These are phyloP conservation scores for Boletellus ananas DNA, from an alignment of 768 basidiomycete genomes.

Conservation along the genomic window DNA sequence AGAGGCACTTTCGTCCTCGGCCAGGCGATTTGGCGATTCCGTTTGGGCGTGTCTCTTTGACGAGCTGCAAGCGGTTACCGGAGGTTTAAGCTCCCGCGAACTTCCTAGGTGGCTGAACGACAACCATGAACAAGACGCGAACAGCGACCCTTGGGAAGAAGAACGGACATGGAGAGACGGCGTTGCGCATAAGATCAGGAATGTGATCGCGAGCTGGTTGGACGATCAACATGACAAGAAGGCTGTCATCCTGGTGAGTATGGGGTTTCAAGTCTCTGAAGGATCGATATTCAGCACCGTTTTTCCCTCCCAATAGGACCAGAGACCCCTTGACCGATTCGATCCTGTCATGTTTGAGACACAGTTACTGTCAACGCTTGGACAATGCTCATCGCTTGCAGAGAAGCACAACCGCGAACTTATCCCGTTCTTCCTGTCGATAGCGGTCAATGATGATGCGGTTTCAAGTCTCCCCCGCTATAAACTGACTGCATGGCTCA, in stretches of 20 bases:
- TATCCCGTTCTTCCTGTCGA: slow-evolving; percentile 73
- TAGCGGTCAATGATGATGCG: slow-evolving; percentile 32
- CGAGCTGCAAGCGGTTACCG: slow-evolving; percentile 46
- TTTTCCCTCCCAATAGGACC: slow-evolving; percentile 29
- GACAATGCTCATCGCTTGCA: slow-evolving; percentile 64
- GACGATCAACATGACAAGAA: slow-evolving; percentile 26
- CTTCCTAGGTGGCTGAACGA: slow-evolving; percentile 28
- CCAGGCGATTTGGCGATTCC: slow-evolving; percentile 57
- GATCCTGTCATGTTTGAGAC: slow-evolving; percentile 74
- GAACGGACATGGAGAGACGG: slow-evolving; percentile 79
- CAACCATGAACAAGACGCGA: slow-evolving; percentile 15
- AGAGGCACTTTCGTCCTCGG: slow-evolving; percentile 53
- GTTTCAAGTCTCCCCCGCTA: slow-evolving; percentile 47
- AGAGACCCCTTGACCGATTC: slow-evolving; percentile 51
- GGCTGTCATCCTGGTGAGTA: slow-evolving; percentile 35
- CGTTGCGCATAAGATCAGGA: slow-evolving; percentile 57
- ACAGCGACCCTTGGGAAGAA: slow-evolving; percentile 49
- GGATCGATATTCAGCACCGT: not conserved
- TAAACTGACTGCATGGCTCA: slow-evolving; percentile 73
- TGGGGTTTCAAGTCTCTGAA: not conserved
- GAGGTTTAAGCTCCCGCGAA: not conserved
- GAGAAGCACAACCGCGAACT: slow-evolving; percentile 89
- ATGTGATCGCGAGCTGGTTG: slow-evolving; percentile 47
- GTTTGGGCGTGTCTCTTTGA: slow-evolving; percentile 71
- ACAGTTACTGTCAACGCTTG: slow-evolving; percentile 70